phyloP scores from a whole-genome alignment of 169 alveolate species.

The Eimeria acervulina region DNA sequence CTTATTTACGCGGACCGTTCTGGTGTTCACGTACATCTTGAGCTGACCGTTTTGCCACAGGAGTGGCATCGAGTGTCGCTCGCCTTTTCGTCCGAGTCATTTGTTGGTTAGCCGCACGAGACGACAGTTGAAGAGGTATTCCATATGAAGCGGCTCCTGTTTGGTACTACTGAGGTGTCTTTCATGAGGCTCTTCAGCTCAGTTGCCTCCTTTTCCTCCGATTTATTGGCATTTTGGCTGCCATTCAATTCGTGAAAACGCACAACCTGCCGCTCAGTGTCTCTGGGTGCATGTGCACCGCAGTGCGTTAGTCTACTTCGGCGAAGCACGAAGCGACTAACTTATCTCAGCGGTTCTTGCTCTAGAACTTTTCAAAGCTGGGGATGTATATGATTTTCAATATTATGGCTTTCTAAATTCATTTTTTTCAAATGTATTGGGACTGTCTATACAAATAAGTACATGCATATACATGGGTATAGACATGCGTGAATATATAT shows the following conservation, averaged over 20 bases:
- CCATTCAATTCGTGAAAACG: background rate
- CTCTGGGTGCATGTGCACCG: background rate
- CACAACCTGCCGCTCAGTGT: background rate
- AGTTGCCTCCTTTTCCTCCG: background rate
- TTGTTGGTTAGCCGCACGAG: background rate
- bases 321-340: background rate
- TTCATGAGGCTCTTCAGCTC: background rate
- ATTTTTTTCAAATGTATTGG: background rate
- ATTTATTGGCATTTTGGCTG: constrained; percentile 19
- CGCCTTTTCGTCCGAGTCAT: background rate
- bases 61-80: background rate
- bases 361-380: background rate
- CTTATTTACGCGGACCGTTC: background rate
- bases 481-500: background rate
- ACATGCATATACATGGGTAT: background rate
- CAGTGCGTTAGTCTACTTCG: background rate
- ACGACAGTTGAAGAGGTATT: background rate
- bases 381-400: background rate
- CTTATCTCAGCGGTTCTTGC: background rate
- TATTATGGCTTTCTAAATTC: background rate
- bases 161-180: background rate
- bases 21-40: background rate
- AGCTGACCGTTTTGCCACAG: background rate
- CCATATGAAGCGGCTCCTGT: background rate
- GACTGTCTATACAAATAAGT: background rate